Evolutionary conservation across 192 early-diverging fungal species (phyloP).

Genomic region (Linnemannia zychae): DNA sequence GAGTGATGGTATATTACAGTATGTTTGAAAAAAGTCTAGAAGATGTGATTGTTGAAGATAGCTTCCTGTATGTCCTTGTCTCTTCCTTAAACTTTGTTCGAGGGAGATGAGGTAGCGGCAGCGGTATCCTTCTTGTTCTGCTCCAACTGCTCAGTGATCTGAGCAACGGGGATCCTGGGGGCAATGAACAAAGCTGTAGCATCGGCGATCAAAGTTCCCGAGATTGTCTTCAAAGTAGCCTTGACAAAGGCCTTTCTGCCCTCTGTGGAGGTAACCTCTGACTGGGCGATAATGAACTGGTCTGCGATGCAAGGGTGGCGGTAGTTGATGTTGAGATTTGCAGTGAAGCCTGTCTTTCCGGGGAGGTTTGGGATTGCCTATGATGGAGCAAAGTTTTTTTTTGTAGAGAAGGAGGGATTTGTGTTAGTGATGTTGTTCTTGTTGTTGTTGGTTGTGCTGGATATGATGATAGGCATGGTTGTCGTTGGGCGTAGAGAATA

Average conservation of each 20-base stretch:
- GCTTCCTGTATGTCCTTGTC: neutral
- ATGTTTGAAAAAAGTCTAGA: neutral
- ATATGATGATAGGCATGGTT: neutral
- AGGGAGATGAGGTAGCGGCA: neutral
- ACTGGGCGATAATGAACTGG: constrained; percentile 69
- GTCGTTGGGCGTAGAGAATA: neutral
- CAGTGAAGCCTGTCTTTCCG: constrained; percentile 79
- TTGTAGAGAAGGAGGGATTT: neutral
- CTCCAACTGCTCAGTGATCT: constrained; percentile 31
- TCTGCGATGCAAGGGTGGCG: constrained; percentile 73
- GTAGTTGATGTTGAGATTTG: constrained; percentile 83
- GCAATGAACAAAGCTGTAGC: constrained; percentile 77
- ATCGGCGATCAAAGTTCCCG: constrained; percentile 72
- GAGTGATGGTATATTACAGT: too few relatives aligned
- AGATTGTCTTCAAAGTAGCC: constrained; percentile 71
- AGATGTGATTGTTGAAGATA: neutral
- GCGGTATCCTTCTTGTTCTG: constrained; percentile 10
- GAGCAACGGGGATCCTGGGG: constrained; percentile 59
- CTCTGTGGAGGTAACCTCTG: constrained; percentile 69
- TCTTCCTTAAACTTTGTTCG: neutral
- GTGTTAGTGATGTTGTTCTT: neutral
- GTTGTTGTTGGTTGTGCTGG: neutral
- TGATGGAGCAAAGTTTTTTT: too few relatives aligned
- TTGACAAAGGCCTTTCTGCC: constrained; percentile 78
- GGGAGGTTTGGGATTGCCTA: constrained; percentile 71